phyloP scores from a whole-genome alignment of 176 grass and related monocot genomes.

The Oryza brachyantha region DNA sequence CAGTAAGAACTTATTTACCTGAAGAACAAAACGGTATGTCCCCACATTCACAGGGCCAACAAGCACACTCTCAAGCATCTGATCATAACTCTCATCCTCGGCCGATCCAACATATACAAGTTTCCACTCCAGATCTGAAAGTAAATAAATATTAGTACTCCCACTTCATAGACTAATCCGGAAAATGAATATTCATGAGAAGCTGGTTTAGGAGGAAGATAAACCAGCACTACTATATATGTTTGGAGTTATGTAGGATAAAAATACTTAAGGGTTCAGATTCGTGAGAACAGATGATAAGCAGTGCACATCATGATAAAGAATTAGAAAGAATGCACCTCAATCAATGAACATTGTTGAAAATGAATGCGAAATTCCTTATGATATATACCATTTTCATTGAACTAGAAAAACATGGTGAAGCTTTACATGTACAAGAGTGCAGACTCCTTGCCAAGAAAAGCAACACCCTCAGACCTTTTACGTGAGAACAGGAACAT shows the following conservation, averaged over 20 bases:
- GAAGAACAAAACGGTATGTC: constrained; percentile 95
- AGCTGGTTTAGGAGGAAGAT: neutral
- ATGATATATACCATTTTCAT: neutral
- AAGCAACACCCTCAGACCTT: neutral
- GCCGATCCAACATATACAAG: constrained; percentile 92
- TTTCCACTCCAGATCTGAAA: constrained; percentile 83
- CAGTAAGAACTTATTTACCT: constrained; percentile 45
- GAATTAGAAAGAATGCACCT: neutral
- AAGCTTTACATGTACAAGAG: neutral
- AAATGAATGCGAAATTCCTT: neutral
- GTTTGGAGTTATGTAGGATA: neutral
- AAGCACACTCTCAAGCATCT: constrained; percentile 90
- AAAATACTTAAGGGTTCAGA: neutral
- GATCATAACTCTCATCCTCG: constrained; percentile 95
- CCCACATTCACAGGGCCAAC: constrained; percentile 94
- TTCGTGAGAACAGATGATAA: neutral
- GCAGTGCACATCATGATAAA: neutral
- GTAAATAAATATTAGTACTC: neutral
- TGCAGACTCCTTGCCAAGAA: neutral
- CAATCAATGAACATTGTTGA: neutral
- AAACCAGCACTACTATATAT: neutral
- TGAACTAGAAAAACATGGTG: neutral
- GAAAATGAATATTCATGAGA: neutral
- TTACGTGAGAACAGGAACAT: too few relatives aligned
- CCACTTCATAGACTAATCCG: neutral